Evolutionary conservation across 345 rosid genomes (phyloP).

Genomic region (Salix udensis): DNA sequence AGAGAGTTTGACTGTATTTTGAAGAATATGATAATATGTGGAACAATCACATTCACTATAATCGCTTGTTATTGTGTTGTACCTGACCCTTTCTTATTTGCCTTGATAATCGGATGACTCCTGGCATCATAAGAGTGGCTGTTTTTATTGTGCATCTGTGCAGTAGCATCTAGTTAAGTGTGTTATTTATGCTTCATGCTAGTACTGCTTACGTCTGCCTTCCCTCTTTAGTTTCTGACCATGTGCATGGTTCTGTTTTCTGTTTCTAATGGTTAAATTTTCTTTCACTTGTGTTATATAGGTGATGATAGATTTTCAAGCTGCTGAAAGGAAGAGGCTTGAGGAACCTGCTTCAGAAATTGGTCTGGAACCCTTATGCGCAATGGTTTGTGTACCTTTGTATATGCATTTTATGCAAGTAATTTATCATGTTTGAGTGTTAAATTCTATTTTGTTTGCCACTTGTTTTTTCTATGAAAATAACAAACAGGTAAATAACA

Average conservation of each 20-base stretch:
- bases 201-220: not conserved
- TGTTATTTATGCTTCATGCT: conserved; percentile 5
- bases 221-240: not conserved
- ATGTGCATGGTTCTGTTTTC: not conserved
- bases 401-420: not conserved
- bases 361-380: conserved; percentile 93
- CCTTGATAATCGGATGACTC: conserved; percentile 1
- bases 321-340: conserved; percentile 82
- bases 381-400: conserved; percentile 64
- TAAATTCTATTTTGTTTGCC: not conserved
- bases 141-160: not conserved
- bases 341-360: conserved; percentile 91
- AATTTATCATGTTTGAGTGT: not conserved
- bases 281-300: conserved; percentile 11
- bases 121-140: not conserved
- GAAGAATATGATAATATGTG: not conserved
- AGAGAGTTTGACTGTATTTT: not conserved
- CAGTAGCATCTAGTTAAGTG: not conserved
- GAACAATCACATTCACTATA: not conserved
- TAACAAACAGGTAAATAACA: conserved; percentile 74
- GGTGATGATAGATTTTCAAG: conserved; percentile 99
- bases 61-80: not conserved
- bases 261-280: not conserved
- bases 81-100: not conserved
- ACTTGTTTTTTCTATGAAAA: conserved; percentile 11